Base-by-base conservation (phyloP, 1,139 yeast species). In the Suhomyces kunorum region DNA sequence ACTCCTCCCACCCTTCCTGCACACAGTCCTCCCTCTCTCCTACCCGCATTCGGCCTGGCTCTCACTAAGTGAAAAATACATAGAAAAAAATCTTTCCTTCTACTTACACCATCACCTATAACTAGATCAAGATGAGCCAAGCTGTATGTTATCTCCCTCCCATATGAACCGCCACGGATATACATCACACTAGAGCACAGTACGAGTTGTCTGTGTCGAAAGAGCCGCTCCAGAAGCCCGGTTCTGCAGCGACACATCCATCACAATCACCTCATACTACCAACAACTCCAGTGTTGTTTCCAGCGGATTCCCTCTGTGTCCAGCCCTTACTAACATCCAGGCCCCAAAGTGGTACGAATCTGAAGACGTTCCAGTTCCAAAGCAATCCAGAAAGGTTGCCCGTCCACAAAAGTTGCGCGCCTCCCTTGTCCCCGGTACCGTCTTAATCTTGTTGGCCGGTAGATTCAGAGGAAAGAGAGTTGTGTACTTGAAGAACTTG, bases 391-490 rank as follows among this genome's bases (percentile, higher is more conserved):
- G 95, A 83, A 88, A 90, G 87, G 74, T 92, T 64, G 80, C 80
- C 62, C 89, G 89, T 74, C 95, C 97, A 70, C 95, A 89, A 76
- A 87, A 87, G 78, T 83, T 92, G 76, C 92, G 98, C 76, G 82
- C 95, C 66, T 87, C 98, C 56, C 81, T 92, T 68, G 95, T 87
- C 60, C 98, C 98, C 75, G 98, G 98, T 74, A 87, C 98, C 68
- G 97, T 92, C 63, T 82, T 92, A 73, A 92, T 92, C 76, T 81
- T 92, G 73, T 84, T 94, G 74, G 98, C 98, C 67, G 98, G 99
- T 74, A 90, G 97, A 79, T 92, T 89, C 96, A 87, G 98, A 80
- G 99, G 99, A 74, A 94, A 92, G 89, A 92, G 99, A 81, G 98
- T 92, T 64, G 98, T 92, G 54, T 87, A 86, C 89, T 85, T 92